phyloP scores from a whole-genome alignment of 208 protist species.

The Leishmania tarentolae region DNA sequence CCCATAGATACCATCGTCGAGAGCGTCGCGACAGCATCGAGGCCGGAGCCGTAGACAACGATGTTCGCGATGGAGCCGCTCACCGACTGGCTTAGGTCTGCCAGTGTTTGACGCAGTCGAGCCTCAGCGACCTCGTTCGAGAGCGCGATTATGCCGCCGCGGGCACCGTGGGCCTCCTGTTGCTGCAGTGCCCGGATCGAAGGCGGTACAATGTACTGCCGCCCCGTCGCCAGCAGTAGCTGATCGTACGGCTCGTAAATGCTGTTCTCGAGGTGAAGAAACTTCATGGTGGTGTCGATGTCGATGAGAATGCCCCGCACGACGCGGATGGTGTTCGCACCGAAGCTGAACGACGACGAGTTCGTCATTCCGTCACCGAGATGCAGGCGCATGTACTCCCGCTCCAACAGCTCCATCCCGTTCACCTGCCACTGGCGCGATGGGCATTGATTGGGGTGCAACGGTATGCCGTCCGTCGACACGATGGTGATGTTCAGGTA shows the following conservation, averaged over 20 bases:
- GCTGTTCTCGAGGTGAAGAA: conserved; percentile 82
- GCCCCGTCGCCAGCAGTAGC: conserved; percentile 82
- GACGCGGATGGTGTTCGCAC: conserved; percentile 55
- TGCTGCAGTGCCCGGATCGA: conserved; percentile 65
- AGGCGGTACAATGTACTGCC: conserved; percentile 83
- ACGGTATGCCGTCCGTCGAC: conserved; percentile 80
- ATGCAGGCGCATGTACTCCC: conserved; percentile 72
- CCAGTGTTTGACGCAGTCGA: conserved; percentile 58
- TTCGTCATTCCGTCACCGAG: conserved; percentile 23
- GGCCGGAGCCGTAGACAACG: conserved; percentile 85
- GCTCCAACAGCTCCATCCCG: conserved; percentile 77
- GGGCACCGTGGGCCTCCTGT: conserved; percentile 53
- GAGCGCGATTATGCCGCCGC: conserved; percentile 62
- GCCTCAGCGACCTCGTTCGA: conserved; percentile 56
- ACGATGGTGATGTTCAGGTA: conserved; percentile 90
- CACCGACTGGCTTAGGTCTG: conserved; percentile 57
- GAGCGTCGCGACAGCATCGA: conserved; percentile 76
- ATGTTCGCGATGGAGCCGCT: conserved; percentile 74
- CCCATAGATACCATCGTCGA: conserved; percentile 69
- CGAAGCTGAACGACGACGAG: conserved; percentile 15
- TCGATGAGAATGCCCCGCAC: conserved; percentile 82
- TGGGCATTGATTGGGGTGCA: conserved; percentile 68
- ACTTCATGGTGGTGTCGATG: conserved; percentile 82
- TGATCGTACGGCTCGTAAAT: conserved; percentile 92
- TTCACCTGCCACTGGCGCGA: conserved; percentile 65